Conservation (phyloP, 148 eudicot genomes). For the Polygonum aviculare region DNA sequence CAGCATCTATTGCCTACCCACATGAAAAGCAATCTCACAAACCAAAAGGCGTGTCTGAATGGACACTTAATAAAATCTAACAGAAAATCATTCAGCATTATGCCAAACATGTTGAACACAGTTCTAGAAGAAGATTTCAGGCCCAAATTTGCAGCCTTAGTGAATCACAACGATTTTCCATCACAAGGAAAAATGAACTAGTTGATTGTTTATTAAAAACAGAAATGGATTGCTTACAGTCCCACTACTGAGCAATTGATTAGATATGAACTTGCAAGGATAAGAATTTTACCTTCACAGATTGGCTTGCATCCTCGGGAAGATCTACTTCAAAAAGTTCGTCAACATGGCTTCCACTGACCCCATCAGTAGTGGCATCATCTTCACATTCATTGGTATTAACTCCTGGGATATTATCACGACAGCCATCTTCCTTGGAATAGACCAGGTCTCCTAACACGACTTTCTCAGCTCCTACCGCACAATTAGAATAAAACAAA, state of each 20-base stretch:
- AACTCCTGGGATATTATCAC: slow-evolving; percentile 20
- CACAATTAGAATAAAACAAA: slow-evolving; percentile 8
- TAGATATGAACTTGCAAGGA: not conserved
- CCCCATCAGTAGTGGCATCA: slow-evolving; percentile 27
- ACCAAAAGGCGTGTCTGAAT: not conserved
- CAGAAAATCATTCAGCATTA: not conserved
- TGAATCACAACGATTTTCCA: not conserved
- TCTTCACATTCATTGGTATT: slow-evolving; percentile 32
- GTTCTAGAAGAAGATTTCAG: not conserved
- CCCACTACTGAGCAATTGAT: not conserved
- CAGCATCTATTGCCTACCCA: slow-evolving; percentile 59
- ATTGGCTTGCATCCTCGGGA: slow-evolving; percentile 36
- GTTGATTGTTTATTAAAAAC: not conserved
- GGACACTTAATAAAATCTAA: not conserved
- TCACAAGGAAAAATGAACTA: not conserved
- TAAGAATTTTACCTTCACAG: slow-evolving; percentile 56
- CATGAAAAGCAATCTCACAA: not conserved
- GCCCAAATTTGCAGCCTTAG: not conserved
- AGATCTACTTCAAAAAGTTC: slow-evolving; percentile 49
- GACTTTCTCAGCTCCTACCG: slow-evolving; percentile 58
- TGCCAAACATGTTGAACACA: not conserved
- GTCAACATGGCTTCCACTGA: slow-evolving; percentile 34
- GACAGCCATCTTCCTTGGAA: slow-evolving; percentile 45
- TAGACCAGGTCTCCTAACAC: slow-evolving; percentile 88
- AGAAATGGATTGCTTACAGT: too few species aligned